phyloP scores from a whole-genome alignment of 495 filamentous ascomycete species.

The Xylaria telfairii region DNA sequence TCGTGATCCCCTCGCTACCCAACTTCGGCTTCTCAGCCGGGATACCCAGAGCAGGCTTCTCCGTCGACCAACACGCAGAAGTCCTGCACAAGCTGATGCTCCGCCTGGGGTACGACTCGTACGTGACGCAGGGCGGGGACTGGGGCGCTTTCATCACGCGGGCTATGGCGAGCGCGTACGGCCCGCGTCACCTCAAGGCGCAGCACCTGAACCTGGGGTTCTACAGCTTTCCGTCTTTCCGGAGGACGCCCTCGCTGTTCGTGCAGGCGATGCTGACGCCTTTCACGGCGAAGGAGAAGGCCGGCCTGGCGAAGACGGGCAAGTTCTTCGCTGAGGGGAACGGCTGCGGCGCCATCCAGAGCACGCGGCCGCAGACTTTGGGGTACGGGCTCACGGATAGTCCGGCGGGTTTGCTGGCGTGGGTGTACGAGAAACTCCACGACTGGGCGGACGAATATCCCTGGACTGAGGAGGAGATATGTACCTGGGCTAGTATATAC shows the following conservation, averaged over 20 bases:
- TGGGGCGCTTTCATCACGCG: slow-evolving; percentile 69
- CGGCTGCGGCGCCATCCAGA: slow-evolving; percentile 60
- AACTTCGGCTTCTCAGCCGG: slow-evolving; percentile 68
- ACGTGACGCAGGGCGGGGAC: slow-evolving; percentile 73
- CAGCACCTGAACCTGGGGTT: slow-evolving; percentile 66
- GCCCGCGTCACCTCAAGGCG: slow-evolving; percentile 63
- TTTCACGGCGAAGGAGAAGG: slow-evolving; percentile 40
- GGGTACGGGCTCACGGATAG: slow-evolving; percentile 61
- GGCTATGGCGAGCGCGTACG: slow-evolving; percentile 51
- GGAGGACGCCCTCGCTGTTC: slow-evolving; percentile 44
- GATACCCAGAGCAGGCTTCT: slow-evolving; percentile 59
- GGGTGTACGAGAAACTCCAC: slow-evolving; percentile 71
- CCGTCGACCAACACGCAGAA: slow-evolving; percentile 63
- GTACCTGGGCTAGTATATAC: slow-evolving; percentile 68
- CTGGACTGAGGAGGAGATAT: no score
- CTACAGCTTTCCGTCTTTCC: slow-evolving; percentile 38
- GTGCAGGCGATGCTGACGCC: slow-evolving; percentile 46
- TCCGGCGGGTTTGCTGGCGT: slow-evolving; percentile 64
- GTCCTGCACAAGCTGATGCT: slow-evolving; percentile 67
- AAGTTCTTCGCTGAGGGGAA: slow-evolving; percentile 55
- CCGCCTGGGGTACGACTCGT: slow-evolving; percentile 64
- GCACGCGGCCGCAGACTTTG: slow-evolving; percentile 66
- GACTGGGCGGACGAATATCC: slow-evolving; percentile 62
- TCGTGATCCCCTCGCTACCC: slow-evolving; percentile 70
- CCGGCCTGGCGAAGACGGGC: slow-evolving; percentile 47